phyloP scores from a whole-genome alignment of 208 protist species.

The Wallacemonas sp. region DNA sequence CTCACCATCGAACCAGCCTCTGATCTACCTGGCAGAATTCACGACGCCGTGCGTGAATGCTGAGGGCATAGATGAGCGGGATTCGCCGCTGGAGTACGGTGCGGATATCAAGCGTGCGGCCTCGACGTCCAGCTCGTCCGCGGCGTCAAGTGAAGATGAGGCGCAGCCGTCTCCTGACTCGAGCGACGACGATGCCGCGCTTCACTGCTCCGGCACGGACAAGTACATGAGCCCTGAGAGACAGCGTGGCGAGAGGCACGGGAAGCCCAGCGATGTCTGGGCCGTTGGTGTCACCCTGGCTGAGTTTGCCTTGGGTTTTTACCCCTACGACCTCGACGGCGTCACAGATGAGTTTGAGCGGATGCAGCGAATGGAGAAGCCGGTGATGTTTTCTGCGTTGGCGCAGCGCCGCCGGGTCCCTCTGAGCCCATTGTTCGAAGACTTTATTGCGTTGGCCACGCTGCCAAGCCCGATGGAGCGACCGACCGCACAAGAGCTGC shows the following conservation, averaged over 20 bases:
- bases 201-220: slow-evolving; percentile 78
- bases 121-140: slow-evolving; percentile 7
- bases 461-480: slow-evolving; percentile 57
- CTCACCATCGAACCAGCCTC: background rate
- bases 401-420: slow-evolving; percentile 40
- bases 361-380: slow-evolving; percentile 38
- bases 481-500: slow-evolving; percentile 74
- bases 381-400: slow-evolving; percentile 36
- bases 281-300: slow-evolving; percentile 87
- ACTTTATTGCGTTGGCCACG: slow-evolving; percentile 73
- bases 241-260: slow-evolving; percentile 76
- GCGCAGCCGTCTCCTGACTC: slow-evolving; percentile 16
- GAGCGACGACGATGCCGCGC: background rate
- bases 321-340: slow-evolving; percentile 68
- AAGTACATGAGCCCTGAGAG: slow-evolving; percentile 92
- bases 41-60: background rate
- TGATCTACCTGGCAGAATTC: background rate
- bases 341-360: slow-evolving; percentile 73
- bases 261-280: slow-evolving; percentile 85
- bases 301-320: slow-evolving; percentile 83
- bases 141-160: background rate
- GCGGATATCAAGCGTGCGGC: slow-evolving; percentile 8
- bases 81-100: slow-evolving; percentile 5
- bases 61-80: background rate
- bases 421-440: slow-evolving; percentile 56